Base-by-base conservation (phyloP, 495 filamentous ascomycete species). In the Neurospora hispaniola region DNA sequence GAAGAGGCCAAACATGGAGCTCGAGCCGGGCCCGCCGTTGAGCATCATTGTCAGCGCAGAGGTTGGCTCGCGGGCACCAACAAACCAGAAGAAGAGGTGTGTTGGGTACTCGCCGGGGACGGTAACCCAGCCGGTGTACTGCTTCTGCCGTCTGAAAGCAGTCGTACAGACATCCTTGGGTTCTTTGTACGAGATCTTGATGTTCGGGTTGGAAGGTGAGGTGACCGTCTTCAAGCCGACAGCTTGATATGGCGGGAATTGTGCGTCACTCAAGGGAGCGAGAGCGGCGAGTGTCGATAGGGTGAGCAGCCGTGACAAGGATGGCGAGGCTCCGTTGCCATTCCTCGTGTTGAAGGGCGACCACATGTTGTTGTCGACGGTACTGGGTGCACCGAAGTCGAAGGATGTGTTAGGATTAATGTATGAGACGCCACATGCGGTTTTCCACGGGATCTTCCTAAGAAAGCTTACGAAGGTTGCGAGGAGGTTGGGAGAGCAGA, bases 11-110 rank as follows among this genome's bases (percentile, higher is more conserved):
- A 92, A 88, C 80, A 92, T 83, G 16, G 89, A 92, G 73, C 83
- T 85, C 35, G 90, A 85, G 62, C 84, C 90, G 12, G 90, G 89
- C 11, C 90, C 90, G 74, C 90, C 90, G 81, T 90, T 90, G 76
- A 92, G 83, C 89, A 89, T 92, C 78, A 92, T 88, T 3, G 89
- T 88, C 39, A 92, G 80, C 31, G 88, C 87, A 5, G 87, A 85
- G 44, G 88, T 87, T 44, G 83, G 85, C 40, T 89, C 83, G 41
- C 89, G 83, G 0, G 89, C 88, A 74, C 89, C 90, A 73, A 93
- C 87, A 76, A 91, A 93, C 91, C 90, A 93, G 79, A 92, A 93
- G 76, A 92, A 92, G 8, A 88, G 88, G 78, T 93, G 92, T 71
- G 90, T 90, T 27, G 89, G 84, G 76, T 90, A 92, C 23, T 86